Evolutionary conservation across 331 rosid genomes (phyloP), one percentile per base, ranked within the genome.

Genomic region (Quercus phellos): DNA sequence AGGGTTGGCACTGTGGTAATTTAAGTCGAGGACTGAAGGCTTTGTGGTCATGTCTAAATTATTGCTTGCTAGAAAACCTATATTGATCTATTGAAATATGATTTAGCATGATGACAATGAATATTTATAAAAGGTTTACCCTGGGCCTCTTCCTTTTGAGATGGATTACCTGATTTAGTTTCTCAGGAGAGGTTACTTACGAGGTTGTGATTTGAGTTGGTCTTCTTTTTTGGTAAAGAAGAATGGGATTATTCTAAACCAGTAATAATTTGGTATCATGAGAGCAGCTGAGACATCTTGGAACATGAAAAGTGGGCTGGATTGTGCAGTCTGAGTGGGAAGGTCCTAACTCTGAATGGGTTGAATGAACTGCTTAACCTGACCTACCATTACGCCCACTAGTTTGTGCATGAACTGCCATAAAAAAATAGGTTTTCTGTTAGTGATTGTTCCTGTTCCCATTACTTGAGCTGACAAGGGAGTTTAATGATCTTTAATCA

Each of bases 361-460:
- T 66, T 32, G n/a, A 32, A 66, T n/a, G 14, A 34, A 58, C 18
- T 58, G 9, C 22, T n/a, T 3, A 38, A 38, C 46, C 46, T 34
- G 12, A 66, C 46, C 26, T 66, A 32, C 21, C 51, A 66, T 32
- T 32, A 18, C 8, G 1, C 16, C 19, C 70, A 32, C 46, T 64
- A 18, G 4, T 64, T 7, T 64, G 22, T 18, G 50, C 50, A 32
- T 22, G 2, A 32, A 32, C 6, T 61, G 10, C 51, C 78, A 46
- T 61, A 4, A 13, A 32, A 32, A 63, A 35, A 35, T 16, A 1
- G 68, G 61, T 16, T 46, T 63, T n/a, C 19, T 60, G 21, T 27
- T 75, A 46, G 61, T 27, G 79, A 50, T 27, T 4, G 30, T 50
- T 53, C 22, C 81, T 70, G 55, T 38, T 59, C 71, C 70, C 61